These are phyloP conservation scores for Boletus rex-veris DNA, from an alignment of 768 basidiomycete genomes.

Conservation along the genomic window DNA sequence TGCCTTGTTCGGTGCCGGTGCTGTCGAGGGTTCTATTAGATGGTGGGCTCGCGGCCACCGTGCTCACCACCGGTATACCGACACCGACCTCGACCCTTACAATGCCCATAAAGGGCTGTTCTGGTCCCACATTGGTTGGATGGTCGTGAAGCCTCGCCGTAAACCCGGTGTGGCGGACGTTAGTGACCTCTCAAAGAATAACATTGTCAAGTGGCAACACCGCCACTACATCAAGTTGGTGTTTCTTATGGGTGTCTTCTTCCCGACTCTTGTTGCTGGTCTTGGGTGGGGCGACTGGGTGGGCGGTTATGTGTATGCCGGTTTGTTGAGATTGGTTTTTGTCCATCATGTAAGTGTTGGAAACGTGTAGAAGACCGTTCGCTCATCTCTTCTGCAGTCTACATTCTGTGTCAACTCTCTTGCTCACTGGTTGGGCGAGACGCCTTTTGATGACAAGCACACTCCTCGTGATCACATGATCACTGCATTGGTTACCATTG, in stretches of 20 bases:
- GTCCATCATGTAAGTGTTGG: slow-evolving; percentile 74
- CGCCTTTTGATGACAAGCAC: slow-evolving; percentile 94
- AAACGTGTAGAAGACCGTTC: not conserved
- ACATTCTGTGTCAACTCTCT: slow-evolving; percentile 98
- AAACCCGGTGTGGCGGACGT: slow-evolving; percentile 90
- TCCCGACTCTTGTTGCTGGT: slow-evolving; percentile 79
- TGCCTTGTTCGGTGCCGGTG: slow-evolving; percentile 83
- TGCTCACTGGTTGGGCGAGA: slow-evolving; percentile 92
- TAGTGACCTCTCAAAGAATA: slow-evolving; percentile 77
- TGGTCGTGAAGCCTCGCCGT: slow-evolving; percentile 86
- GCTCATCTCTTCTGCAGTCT: slow-evolving; percentile 48
- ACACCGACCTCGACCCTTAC: slow-evolving; percentile 96
- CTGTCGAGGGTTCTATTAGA: slow-evolving; percentile 94
- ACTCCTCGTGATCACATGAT: slow-evolving; percentile 86
- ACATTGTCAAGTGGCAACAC: slow-evolving; percentile 86
- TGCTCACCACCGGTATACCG: slow-evolving; percentile 95
- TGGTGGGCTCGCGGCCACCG: slow-evolving; percentile 99
- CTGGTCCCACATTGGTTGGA: slow-evolving; percentile 90
- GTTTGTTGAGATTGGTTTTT: slow-evolving; percentile 71
- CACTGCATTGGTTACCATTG: slow-evolving; percentile 87
- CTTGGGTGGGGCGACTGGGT: slow-evolving; percentile 80
- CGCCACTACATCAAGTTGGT: slow-evolving; percentile 70
- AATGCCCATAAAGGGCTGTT: slow-evolving; percentile 86
- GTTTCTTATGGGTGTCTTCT: slow-evolving; percentile 61
- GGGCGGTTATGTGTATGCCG: slow-evolving; percentile 87